Percentiles rank a stretch among this genome's conserved stretches.
These are phyloP conservation scores for Emmonsia crescens DNA, from an alignment of 2,329 filamentous ascomycete species.

Conservation along the genomic window DNA sequence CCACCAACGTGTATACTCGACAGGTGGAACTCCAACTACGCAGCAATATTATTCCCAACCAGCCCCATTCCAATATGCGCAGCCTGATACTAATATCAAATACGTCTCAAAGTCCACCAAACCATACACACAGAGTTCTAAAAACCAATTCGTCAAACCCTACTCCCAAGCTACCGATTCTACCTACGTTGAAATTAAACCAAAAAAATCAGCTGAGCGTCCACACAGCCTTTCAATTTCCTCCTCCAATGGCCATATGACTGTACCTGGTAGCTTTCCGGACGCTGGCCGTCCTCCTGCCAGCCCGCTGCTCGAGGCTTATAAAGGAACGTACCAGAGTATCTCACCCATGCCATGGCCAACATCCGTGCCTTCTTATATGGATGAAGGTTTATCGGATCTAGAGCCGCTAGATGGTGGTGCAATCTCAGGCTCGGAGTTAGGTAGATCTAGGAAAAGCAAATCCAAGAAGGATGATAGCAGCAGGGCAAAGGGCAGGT, in stretches of 20 bases:
- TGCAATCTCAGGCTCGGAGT: slow-evolving; percentile 6
- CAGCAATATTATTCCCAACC: slow-evolving; percentile 23
- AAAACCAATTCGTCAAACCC: slow-evolving; percentile 12
- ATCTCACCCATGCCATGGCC: slow-evolving; percentile 92
- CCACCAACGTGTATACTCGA: slow-evolving; percentile 25
- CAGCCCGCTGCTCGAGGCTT: slow-evolving; percentile 82
- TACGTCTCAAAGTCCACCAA: slow-evolving; percentile 23
- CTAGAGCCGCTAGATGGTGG: slow-evolving; percentile 34
- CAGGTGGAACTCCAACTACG: slow-evolving; percentile 13
- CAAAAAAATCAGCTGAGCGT: slow-evolving; percentile 13
- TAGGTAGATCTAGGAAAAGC: slow-evolving; percentile 20
- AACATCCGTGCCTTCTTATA: slow-evolving; percentile 47
- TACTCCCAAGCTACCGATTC: slow-evolving; percentile 19
- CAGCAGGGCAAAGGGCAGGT: background rate
- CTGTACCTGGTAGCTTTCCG: slow-evolving; percentile 18
- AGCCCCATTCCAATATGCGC: slow-evolving; percentile 28
- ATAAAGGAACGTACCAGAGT: slow-evolving; percentile 86
- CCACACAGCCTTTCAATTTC: slow-evolving; percentile 29
- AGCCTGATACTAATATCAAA: slow-evolving; percentile 29
- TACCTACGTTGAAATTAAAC: slow-evolving; percentile 20
- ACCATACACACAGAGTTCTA: slow-evolving; percentile 7
- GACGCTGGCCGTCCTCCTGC: slow-evolving; percentile 48
- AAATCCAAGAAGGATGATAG: slow-evolving; percentile 7
- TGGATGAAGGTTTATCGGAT: slow-evolving; percentile 44
- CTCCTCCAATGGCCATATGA: slow-evolving; percentile 29